Conservation (phyloP, 345 rosid species). For the Citrus reticulata region DNA sequence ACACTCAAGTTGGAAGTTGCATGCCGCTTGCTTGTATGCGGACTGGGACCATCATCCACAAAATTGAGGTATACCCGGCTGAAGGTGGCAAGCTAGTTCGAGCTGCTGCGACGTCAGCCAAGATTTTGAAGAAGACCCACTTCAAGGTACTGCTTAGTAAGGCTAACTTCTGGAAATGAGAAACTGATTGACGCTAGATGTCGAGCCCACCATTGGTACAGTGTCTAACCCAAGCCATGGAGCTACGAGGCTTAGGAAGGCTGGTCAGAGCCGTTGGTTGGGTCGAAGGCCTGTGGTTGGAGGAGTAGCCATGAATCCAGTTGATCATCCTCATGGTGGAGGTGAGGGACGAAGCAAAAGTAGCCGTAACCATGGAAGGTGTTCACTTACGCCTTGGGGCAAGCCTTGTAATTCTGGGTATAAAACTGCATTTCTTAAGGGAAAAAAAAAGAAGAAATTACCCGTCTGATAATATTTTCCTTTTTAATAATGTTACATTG, state of each 20-base stretch:
- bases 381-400: slow-evolving; percentile 80
- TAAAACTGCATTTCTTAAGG: slow-evolving; percentile 54
- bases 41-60: slow-evolving; percentile 82
- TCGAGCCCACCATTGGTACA: slow-evolving; percentile 63
- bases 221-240: slow-evolving; percentile 37
- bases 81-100: slow-evolving; percentile 84
- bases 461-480: background rate
- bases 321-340: slow-evolving; percentile 97
- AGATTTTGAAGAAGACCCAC: slow-evolving; percentile 72
- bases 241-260: too few relatives aligned
- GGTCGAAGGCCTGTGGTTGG: slow-evolving; percentile 80
- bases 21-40: slow-evolving; percentile 84
- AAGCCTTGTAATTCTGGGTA: slow-evolving; percentile 83
- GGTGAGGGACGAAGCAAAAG: slow-evolving; percentile 94
- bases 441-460: slow-evolving; percentile 16
- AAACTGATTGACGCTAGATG: slow-evolving; percentile 65
- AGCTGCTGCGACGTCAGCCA: slow-evolving; percentile 80
- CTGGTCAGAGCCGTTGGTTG: slow-evolving; percentile 49
- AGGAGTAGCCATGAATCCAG: slow-evolving; percentile 86
- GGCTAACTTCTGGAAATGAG: slow-evolving; percentile 65
- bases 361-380: slow-evolving; percentile 61
- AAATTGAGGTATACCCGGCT: slow-evolving; percentile 78
- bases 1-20: slow-evolving; percentile 78
- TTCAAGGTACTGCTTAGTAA: slow-evolving; percentile 45
- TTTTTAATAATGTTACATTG: background rate